Conservation (phyloP, 2,329 filamentous ascomycete genomes). For the Zalaria sp. region DNA sequence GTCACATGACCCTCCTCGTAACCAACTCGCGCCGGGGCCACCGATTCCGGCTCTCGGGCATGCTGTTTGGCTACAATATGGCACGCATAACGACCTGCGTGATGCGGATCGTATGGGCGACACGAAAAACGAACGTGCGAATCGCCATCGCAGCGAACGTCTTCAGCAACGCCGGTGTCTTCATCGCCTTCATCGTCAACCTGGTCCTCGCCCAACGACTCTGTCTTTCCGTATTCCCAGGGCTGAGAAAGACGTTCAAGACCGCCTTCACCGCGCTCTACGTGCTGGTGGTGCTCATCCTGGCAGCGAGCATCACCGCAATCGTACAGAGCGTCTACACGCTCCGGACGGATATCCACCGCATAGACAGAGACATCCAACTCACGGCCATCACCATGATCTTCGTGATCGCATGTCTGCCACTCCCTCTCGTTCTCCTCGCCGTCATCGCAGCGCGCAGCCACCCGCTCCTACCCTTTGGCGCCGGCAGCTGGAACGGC, state of each 20-base stretch:
- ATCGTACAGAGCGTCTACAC: slow-evolving; percentile 14
- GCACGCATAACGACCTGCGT: slow-evolving; percentile 25
- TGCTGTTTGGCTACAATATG: slow-evolving; percentile 31
- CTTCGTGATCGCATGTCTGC: slow-evolving; percentile 10
- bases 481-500: slow-evolving; percentile 7
- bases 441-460: slow-evolving; percentile 5
- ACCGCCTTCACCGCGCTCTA: not conserved
- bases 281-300: not conserved
- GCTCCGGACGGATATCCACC: slow-evolving; percentile 6
- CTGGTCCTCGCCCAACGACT: slow-evolving; percentile 16
- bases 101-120: slow-evolving; percentile 19
- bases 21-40: slow-evolving; percentile 22
- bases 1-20: slow-evolving; percentile 28
- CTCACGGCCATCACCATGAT: slow-evolving; percentile 12
- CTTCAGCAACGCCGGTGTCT: slow-evolving; percentile 16
- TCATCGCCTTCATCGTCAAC: slow-evolving; percentile 18
- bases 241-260: not conserved
- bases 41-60: slow-evolving; percentile 25
- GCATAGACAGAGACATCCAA: slow-evolving; percentile 9
- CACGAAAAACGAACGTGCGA: slow-evolving; percentile 13
- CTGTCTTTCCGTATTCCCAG: slow-evolving; percentile 12
- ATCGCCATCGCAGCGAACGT: slow-evolving; percentile 17
- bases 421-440: slow-evolving; percentile 10
- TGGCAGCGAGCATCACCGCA: slow-evolving; percentile 4
- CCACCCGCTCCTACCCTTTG: slow-evolving; percentile 9